A percentile compares a stretch with the other conserved stretches of the same genome.
phyloP scores from a whole-genome alignment of 1,284 basidiomycete genomes.

The Melampsora larici-populina region DNA sequence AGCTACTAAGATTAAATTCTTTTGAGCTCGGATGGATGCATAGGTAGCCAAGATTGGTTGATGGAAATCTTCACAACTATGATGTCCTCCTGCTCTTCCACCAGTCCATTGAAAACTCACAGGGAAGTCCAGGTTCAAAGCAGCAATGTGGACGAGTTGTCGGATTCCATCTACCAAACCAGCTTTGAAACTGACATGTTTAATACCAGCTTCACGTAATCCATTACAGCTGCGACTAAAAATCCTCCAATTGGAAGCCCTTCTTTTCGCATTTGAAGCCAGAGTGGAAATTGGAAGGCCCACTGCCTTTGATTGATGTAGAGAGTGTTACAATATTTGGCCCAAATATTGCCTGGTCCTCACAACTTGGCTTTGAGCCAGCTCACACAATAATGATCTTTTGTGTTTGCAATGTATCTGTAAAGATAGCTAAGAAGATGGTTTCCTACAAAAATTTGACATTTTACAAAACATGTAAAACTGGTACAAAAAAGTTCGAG shows the following conservation, averaged over 20 bases:
- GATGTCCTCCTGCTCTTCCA: slow-evolving; percentile 97
- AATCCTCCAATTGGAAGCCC: slow-evolving; percentile 95
- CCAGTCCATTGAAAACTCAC: slow-evolving; percentile 99
- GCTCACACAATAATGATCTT: too few relatives aligned
- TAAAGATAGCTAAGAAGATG: too few relatives aligned
- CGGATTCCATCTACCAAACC: slow-evolving; percentile 95
- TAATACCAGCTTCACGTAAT: slow-evolving; percentile 74
- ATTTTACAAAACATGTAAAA: too few relatives aligned
- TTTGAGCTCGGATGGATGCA: slow-evolving; percentile 77
- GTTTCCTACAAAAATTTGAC: too few relatives aligned
- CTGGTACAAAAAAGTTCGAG: too few relatives aligned
- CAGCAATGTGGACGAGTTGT: slow-evolving; percentile 92
- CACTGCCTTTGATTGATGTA: slow-evolving; percentile 95
- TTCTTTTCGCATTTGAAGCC: slow-evolving; percentile 95
- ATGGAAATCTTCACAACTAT: slow-evolving; percentile 98
- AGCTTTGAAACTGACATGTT: slow-evolving; percentile 95
- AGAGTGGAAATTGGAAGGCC: slow-evolving; percentile 90
- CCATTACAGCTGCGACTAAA: slow-evolving; percentile 94
- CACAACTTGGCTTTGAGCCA: too few relatives aligned
- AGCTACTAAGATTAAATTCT: slow-evolving; percentile 83
- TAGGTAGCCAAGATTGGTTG: slow-evolving; percentile 91
- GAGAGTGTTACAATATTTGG: too few relatives aligned
- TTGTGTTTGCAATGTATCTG: too few relatives aligned
- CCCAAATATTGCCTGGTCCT: too few relatives aligned
- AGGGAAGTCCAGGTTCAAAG: slow-evolving; percentile 92